Conservation (phyloP, 495 filamentous ascomycete species). For the Trypethelium eluteriae region DNA sequence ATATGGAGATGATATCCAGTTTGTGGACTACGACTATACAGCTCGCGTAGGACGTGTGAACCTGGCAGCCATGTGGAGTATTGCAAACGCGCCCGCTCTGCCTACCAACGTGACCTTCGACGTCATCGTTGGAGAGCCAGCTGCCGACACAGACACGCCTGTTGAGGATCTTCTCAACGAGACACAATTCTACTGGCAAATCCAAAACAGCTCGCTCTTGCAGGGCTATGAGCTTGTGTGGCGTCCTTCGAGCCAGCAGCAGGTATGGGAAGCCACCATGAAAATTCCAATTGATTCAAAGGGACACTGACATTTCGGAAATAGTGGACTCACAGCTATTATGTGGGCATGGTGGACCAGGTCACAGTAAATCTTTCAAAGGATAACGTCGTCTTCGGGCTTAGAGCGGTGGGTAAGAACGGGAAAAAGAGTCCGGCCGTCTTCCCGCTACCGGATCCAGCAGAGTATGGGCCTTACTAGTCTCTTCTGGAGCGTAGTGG, state of each 20-base stretch:
- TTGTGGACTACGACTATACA: slow-evolving; percentile 46
- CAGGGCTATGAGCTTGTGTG: slow-evolving; percentile 46
- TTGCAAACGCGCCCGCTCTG: slow-evolving; percentile 42
- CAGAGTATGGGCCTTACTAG: slow-evolving; percentile 5
- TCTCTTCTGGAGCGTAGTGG: neutral
- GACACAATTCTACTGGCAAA: slow-evolving; percentile 41
- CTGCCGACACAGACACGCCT: slow-evolving; percentile 19
- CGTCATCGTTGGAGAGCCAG: slow-evolving; percentile 29
- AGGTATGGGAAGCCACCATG: neutral
- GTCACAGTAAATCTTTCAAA: slow-evolving; percentile 43
- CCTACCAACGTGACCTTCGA: slow-evolving; percentile 43
- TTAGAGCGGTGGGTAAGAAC: slow-evolving; percentile 42
- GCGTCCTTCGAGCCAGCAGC: slow-evolving; percentile 34
- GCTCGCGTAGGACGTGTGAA: slow-evolving; percentile 46
- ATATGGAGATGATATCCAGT: slow-evolving; percentile 47
- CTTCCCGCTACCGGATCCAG: slow-evolving; percentile 6
- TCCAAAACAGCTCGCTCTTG: slow-evolving; percentile 28
- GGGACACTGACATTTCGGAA: slow-evolving; percentile 2
- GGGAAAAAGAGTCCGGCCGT: slow-evolving; percentile 42
- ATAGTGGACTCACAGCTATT: slow-evolving; percentile 22
- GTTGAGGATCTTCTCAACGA: slow-evolving; percentile 35
- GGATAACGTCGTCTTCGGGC: slow-evolving; percentile 48
- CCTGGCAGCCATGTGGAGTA: slow-evolving; percentile 43
- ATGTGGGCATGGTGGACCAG: slow-evolving; percentile 31
- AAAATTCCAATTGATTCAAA: neutral